A percentile compares a stretch with the other conserved stretches of the same genome.
These are phyloP conservation scores for Botrytis byssoidea DNA, from an alignment of 2,329 filamentous ascomycete species.

Conservation along the genomic window DNA sequence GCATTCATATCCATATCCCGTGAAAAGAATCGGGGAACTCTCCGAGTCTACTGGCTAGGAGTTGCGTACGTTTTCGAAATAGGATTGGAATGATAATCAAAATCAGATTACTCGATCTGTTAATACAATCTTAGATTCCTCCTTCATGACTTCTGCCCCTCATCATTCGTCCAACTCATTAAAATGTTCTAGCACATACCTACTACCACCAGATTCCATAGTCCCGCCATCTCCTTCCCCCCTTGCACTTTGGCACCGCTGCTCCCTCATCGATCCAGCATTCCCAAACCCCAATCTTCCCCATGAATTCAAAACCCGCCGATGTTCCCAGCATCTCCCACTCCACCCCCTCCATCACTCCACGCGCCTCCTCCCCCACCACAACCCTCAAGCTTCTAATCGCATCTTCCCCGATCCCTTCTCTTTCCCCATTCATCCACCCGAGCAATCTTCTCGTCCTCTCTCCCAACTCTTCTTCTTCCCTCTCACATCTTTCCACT, in stretches of 20 bases:
- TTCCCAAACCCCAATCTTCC: not conserved
- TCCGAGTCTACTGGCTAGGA: not conserved
- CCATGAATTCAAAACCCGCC: not conserved
- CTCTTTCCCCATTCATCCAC: not conserved
- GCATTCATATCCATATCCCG: not conserved
- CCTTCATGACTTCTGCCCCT: not conserved
- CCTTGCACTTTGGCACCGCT: not conserved
- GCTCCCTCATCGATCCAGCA: not conserved
- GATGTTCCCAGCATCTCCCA: not conserved
- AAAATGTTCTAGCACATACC: not conserved
- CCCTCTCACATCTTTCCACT: not conserved
- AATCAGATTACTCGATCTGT: not conserved
- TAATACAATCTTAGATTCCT: not conserved
- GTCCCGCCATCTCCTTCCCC: not conserved
- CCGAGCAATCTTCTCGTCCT: not conserved
- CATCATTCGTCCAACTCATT: not conserved
- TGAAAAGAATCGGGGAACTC: fast-evolving
- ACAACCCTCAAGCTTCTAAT: not conserved
- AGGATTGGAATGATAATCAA: not conserved
- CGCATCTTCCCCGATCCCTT: not conserved
- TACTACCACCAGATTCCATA: not conserved
- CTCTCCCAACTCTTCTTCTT: not conserved
- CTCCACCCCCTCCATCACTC: not conserved
- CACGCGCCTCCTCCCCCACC: not conserved
- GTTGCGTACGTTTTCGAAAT: not conserved